These are phyloP conservation scores for Ciborinia camelliae DNA, from an alignment of 2,329 filamentous ascomycete species.

Conservation along the genomic window DNA sequence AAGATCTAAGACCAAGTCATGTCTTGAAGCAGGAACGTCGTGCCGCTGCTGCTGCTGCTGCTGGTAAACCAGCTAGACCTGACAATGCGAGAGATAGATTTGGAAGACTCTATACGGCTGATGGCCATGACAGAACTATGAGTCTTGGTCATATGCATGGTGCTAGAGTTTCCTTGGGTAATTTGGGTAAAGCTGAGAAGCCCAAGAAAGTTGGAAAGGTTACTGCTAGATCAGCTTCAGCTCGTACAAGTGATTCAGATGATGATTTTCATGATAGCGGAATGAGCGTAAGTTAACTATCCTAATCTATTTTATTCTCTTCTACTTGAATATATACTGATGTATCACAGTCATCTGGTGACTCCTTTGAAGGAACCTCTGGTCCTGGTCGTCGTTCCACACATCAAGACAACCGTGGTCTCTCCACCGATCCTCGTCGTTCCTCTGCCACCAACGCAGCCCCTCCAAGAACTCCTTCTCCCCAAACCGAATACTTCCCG, in stretches of 20 bases:
- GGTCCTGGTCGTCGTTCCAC: neutral
- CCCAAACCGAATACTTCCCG: neutral
- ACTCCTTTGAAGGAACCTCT: neutral
- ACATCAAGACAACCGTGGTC: no score
- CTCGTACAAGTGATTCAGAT: neutral
- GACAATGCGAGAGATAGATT: neutral
- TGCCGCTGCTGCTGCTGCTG: neutral
- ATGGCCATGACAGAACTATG: neutral
- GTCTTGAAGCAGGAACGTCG: neutral
- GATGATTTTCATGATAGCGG: neutral
- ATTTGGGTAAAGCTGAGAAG: no score
- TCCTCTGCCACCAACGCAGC: neutral
- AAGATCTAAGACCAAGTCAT: slow-evolving; percentile 2
- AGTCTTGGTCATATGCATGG: neutral
- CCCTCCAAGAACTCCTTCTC: neutral
- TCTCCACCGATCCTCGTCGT: neutral
- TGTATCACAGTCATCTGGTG: neutral
- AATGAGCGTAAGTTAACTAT: neutral
- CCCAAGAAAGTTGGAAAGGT: neutral
- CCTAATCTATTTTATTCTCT: neutral
- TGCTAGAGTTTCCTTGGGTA: neutral
- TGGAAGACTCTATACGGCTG: neutral
- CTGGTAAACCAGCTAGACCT: neutral
- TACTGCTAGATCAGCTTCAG: no score
- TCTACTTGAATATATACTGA: neutral